Base-by-base conservation (phyloP, 2,329 filamentous ascomycete species). In the Lachnellula occidentalis region DNA sequence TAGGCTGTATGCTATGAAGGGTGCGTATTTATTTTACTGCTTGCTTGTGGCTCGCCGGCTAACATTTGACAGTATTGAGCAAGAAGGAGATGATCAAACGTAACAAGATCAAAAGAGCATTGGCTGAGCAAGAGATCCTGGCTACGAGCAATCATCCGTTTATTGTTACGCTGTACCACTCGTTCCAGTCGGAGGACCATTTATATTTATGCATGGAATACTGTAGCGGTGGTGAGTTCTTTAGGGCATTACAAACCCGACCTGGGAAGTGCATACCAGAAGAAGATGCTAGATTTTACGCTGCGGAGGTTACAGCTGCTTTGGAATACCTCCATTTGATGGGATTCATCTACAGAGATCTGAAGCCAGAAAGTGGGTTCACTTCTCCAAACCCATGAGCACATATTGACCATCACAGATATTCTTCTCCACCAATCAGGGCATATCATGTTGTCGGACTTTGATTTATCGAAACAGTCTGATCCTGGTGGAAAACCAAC, bases 31-130 rank as follows among this genome's bases (percentile, higher is more conserved):
- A 57, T 51, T 12, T 49, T 36, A 5, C 51, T 50, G 37, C n/a
- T 47, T 41, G 45, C 48, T 56, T 15, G 24, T 22, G 45, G 27
- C 43, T 34, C 43, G 34, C 6, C 46, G 42, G 50, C 61, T 69
- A 55, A 61, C 58, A 45, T 65, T 50, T 51, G 9, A 15, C 69
- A 97, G 94, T 99, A 5, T 71, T 99, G 72, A 97, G 92, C 80
- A 99, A 99, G 75, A 96, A 97, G 78, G 94, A 99, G 73, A 99
- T 99, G 94, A 99, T 99, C 74, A 99, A 99, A 78, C 88, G 94
- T 55, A 99, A 99, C 79, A 99, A 99, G 81, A 99, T 99, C 76
- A 99, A 99, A 81, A 85, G 94, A 69, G 94, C 94, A 14, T 79
- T 99, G 64, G 94, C 94, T 37, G 94, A 99, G 74, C 94, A 97